phyloP scores from a whole-genome alignment of 306 rosid species.

The Castanospermum australe region DNA sequence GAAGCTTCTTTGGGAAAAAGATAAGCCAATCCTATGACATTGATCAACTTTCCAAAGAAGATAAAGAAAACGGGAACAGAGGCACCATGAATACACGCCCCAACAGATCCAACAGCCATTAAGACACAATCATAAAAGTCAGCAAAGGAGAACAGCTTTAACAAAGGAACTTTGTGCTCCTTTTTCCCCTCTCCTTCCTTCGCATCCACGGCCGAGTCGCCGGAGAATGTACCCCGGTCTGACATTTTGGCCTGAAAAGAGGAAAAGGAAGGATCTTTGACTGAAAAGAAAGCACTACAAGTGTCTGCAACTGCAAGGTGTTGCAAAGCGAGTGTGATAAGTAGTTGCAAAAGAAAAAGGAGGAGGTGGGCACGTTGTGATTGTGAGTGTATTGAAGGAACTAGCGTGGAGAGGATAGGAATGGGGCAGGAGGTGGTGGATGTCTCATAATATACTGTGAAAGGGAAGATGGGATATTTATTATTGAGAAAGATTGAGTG shows the following conservation, averaged over 20 bases:
- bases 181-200: slow-evolving; percentile 29
- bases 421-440: slow-evolving; percentile 40
- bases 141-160: slow-evolving; percentile 77
- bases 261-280: neutral
- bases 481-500: neutral
- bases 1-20: slow-evolving; percentile 92
- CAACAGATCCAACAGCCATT: slow-evolving; percentile 74
- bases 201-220: slow-evolving; percentile 19
- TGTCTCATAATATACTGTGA: slow-evolving; percentile 37
- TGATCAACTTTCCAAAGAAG: slow-evolving; percentile 86
- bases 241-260: slow-evolving; percentile 35
- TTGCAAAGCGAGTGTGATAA: neutral
- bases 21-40: slow-evolving; percentile 86
- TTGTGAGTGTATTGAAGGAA: slow-evolving; percentile 33
- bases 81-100: slow-evolving; percentile 90
- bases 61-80: slow-evolving; percentile 94
- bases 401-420: slow-evolving; percentile 12
- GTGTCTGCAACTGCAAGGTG: slow-evolving; percentile 19
- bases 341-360: neutral
- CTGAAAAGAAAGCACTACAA: neutral
- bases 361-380: slow-evolving; percentile 22
- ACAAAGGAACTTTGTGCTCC: slow-evolving; percentile 53
- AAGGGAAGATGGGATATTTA: slow-evolving; percentile 48
- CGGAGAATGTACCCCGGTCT: slow-evolving; percentile 38
- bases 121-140: slow-evolving; percentile 70